Evolutionary conservation across 2,329 filamentous ascomycete species (phyloP), one percentile per base, ranked within the genome.

Genomic region (Chalara sp.): DNA sequence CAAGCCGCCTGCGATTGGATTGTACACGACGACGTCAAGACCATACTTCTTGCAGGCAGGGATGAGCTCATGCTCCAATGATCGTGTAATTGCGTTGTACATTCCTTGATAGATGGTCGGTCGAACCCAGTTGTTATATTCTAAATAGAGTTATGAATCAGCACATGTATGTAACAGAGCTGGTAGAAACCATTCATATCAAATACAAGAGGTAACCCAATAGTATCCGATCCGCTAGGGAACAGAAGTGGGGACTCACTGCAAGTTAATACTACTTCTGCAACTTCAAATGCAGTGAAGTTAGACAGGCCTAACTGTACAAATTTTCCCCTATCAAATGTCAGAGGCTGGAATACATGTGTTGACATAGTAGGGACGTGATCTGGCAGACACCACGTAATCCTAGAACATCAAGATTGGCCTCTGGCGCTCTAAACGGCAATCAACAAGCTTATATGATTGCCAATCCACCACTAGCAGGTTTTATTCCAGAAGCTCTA

Each of bases 211-310:
- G 21, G 21, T 21, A 21, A 21, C 21, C 21, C 21, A 21, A 21
- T 21, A 21, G 21, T 21, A 21, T 21, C 21, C 21, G 21, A 21
- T 21, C 21, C 21, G 21, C 21, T 21, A 21, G 21, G 21, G 21
- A 21, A 21, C 21, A 21, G 21, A 21, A 21, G 21, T 21, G 2
- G 21, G 21, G 21, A 21, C 21, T 21, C 21, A 21, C 21, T 85
- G 74, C 87, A 92, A 39, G 83, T 84, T 67, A 89, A 79, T 51
- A 86, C 85, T 7, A 95, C 80, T 70, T 96, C 90, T 0, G 89
- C 89, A 7, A 96, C 87, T 66, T 96, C 90, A 64, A 86, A 93
- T 0, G 89, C 84, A 0, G 89, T 87, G 66, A 84, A 96, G 70
- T 96, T 96, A 60, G 81, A 87, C 52, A 96, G 70, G 2, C 89